Evolutionary conservation across 106 monocot species (phyloP).

Genomic region (Iris macrosiphon): DNA sequence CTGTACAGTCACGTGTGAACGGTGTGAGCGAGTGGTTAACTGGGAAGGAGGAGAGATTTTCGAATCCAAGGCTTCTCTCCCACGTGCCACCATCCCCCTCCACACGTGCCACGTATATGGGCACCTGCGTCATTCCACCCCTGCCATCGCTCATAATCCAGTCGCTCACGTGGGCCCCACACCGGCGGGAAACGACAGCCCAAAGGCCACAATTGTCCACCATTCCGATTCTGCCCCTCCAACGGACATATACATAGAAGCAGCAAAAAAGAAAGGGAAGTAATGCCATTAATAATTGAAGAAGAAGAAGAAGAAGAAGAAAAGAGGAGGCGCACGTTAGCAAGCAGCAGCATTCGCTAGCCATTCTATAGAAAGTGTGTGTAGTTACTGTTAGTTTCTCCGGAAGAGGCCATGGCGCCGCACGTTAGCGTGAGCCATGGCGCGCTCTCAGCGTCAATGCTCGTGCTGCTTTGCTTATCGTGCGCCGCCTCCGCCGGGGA

Average conservation of each 20-base stretch:
- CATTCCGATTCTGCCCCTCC: conserved; percentile 1
- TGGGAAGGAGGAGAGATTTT: no score
- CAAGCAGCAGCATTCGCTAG: no score
- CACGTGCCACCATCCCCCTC: no score
- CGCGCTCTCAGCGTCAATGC: background rate
- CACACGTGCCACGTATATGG: no score
- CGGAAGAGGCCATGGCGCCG: conserved; percentile 22
- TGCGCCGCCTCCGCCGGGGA: conserved; percentile 8
- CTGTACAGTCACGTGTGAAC: no score
- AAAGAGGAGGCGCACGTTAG: conserved; percentile 14
- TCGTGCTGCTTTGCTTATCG: background rate
- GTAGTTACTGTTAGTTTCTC: background rate
- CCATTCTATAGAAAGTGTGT: background rate
- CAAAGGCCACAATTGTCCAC: no score
- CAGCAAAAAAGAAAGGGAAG: background rate
- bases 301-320: background rate
- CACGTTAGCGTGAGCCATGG: conserved; percentile 10
- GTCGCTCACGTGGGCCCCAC: no score
- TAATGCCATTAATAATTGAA: background rate
- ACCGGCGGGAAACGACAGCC: no score
- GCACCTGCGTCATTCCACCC: no score
- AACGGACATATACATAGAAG: conserved; percentile 11
- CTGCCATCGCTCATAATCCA: no score
- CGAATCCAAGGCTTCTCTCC: no score
- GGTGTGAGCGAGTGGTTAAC: no score